phyloP scores from a whole-genome alignment of 2,329 filamentous ascomycete genomes.

The Aspergillus alliaceus region DNA sequence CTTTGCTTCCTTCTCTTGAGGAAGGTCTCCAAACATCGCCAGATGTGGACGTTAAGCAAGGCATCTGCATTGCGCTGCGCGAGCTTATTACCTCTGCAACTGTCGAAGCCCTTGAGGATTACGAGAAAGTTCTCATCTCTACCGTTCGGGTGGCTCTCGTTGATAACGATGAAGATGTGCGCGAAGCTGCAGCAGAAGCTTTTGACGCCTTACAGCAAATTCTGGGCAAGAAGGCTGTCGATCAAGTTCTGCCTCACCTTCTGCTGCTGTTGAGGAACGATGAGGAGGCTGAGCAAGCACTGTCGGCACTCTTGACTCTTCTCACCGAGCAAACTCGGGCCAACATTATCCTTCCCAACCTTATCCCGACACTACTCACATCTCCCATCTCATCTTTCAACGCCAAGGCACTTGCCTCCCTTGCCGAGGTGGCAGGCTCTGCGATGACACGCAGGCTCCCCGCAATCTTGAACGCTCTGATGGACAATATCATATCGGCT shows the following conservation, averaged over 20 bases:
- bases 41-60: conserved; percentile 90
- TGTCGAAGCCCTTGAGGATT: conserved; percentile 84
- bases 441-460: conserved; percentile 90
- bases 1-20: conserved; percentile 84
- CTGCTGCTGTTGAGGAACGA: conserved; percentile 86
- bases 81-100: conserved; percentile 90
- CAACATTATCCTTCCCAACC: conserved; percentile 93
- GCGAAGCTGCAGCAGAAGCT: conserved; percentile 93
- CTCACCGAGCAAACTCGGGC: conserved; percentile 91
- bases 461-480: conserved; percentile 85
- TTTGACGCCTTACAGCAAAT: conserved; percentile 95
- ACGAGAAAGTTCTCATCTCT: conserved; percentile 91
- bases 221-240: conserved; percentile 88
- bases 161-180: conserved; percentile 83
- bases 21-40: conserved; percentile 85
- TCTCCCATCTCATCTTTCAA: conserved; percentile 94
- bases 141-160: conserved; percentile 91
- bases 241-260: conserved; percentile 90
- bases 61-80: conserved; percentile 92
- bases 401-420: conserved; percentile 85
- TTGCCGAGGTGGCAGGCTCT: conserved; percentile 85
- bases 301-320: conserved; percentile 88
- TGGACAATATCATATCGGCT: conserved; percentile 80
- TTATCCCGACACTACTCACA: conserved; percentile 88
- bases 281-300: conserved; percentile 83